These are phyloP conservation scores for Limnanthes douglasii DNA, from an alignment of 345 rosid genomes.

Conservation along the genomic window DNA sequence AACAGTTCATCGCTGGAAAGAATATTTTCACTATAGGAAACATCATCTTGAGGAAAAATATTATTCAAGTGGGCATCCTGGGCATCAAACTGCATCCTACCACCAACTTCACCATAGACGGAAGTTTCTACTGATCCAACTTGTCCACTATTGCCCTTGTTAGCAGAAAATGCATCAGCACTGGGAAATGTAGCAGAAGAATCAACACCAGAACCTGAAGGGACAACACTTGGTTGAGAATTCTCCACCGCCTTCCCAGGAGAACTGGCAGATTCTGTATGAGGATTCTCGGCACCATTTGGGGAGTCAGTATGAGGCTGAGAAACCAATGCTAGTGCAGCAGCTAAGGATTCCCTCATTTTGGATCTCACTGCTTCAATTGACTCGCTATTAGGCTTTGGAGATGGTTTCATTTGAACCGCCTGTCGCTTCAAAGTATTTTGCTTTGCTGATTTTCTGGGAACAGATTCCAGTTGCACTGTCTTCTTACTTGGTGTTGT, in stretches of 20 bases:
- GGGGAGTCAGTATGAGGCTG: conserved; percentile 19
- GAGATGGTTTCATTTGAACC: conserved; percentile 19
- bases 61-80: conserved; percentile 24
- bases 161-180: conserved; percentile 9
- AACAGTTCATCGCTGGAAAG: conserved; percentile 82
- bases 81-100: conserved; percentile 15
- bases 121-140: conserved; percentile 11
- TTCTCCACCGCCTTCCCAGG: conserved; percentile 11
- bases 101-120: conserved; percentile 10
- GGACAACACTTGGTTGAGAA: conserved; percentile 11
- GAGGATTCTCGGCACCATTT: conserved; percentile 18
- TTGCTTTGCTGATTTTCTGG: conserved; percentile 26
- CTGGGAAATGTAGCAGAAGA: conserved; percentile 12
- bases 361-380: conserved; percentile 61
- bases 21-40: conserved; percentile 50
- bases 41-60: conserved; percentile 37
- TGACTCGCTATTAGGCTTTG: conserved; percentile 27
- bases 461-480: conserved; percentile 17
- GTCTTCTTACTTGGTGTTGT: conserved; percentile 27
- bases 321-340: conserved; percentile 63
- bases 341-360: conserved; percentile 66
- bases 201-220: conserved; percentile 8
- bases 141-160: conserved; percentile 9
- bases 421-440: conserved; percentile 25
- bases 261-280: conserved; percentile 15